phyloP scores from a whole-genome alignment of 495 filamentous ascomycete species.

The Penicillium alfredii region DNA sequence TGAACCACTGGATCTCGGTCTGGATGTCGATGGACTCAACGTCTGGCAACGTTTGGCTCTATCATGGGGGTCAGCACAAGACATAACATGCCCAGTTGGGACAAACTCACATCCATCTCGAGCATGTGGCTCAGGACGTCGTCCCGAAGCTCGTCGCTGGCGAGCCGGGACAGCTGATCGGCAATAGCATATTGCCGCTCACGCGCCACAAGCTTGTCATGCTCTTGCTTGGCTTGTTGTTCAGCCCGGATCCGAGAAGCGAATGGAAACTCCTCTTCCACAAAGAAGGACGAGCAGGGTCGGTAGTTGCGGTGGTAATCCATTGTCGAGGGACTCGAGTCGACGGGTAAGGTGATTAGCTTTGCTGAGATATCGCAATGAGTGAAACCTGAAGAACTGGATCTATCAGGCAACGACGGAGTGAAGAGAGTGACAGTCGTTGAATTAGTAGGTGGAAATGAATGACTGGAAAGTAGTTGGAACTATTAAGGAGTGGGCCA shows the following conservation, averaged over 20 bases:
- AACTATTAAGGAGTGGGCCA: conserved; percentile 41
- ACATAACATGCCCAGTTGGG: neutral
- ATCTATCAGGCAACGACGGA: conserved; percentile 42
- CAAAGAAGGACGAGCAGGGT: conserved; percentile 76
- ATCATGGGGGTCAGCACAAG: conserved; percentile 15
- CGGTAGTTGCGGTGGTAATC: conserved; percentile 57
- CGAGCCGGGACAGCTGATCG: conserved; percentile 75
- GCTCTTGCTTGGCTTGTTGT: conserved; percentile 47
- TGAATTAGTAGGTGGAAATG: conserved; percentile 37
- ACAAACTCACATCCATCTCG: conserved; percentile 80
- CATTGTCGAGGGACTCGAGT: conserved; percentile 47
- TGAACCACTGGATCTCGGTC: conserved; percentile 99
- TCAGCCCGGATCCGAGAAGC: conserved; percentile 25
- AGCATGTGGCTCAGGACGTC: conserved; percentile 91
- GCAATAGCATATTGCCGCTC: conserved; percentile 78
- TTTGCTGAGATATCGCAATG: conserved; percentile 21
- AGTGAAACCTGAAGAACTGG: conserved; percentile 31
- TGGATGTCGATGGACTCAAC: conserved; percentile 98
- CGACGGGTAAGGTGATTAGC: conserved; percentile 8
- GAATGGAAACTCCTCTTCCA: conserved; percentile 62
- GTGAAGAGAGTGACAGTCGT: conserved; percentile 53
- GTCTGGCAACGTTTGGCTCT: conserved; percentile 89
- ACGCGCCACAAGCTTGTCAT: conserved; percentile 64
- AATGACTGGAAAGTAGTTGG: conserved; percentile 57
- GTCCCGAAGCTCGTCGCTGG: conserved; percentile 83